Evolutionary conservation across 2,329 filamentous ascomycete species (phyloP).

Genomic region (Aureobasidium sp.): DNA sequence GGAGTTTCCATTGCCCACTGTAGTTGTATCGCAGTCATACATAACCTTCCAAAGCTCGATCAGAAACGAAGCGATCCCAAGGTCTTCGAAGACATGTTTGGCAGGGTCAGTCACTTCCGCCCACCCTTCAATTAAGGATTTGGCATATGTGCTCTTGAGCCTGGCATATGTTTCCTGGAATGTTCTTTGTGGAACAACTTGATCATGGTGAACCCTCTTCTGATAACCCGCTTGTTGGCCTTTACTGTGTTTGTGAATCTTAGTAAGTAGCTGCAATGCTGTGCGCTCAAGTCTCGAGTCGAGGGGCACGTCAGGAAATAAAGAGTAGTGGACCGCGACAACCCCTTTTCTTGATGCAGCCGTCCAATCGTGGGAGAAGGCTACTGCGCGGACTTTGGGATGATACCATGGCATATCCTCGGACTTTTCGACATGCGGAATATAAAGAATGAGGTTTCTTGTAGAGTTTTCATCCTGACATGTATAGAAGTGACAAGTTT

Average conservation of each 20-base stretch:
- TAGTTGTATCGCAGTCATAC: conserved; percentile 42
- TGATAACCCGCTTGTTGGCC: conserved; percentile 58
- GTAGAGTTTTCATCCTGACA: conserved; percentile 22
- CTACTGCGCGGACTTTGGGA: conserved; percentile 63
- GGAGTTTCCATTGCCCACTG: not conserved
- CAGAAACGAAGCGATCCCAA: conserved; percentile 83
- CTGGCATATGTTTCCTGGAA: conserved; percentile 76
- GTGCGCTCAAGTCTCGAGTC: conserved; percentile 48
- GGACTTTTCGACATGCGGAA: conserved; percentile 58
- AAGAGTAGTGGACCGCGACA: conserved; percentile 43
- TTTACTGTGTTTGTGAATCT: conserved; percentile 65
- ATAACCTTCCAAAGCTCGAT: conserved; percentile 86
- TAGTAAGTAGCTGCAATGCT: conserved; percentile 57
- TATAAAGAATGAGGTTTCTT: conserved; percentile 60
- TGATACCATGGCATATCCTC: conserved; percentile 79
- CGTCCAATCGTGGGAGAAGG: conserved; percentile 55
- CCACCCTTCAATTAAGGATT: conserved; percentile 64
- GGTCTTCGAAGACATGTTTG: conserved; percentile 94
- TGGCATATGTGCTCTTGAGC: conserved; percentile 73
- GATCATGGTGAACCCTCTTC: conserved; percentile 78
- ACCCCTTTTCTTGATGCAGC: conserved; percentile 20
- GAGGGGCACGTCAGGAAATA: conserved; percentile 28
- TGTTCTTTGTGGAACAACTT: conserved; percentile 63
- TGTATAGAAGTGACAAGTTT: conserved; percentile 67
- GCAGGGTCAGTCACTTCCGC: conserved; percentile 75